Conservation (phyloP, 2,329 filamentous ascomycete genomes). For the Fusarium solani-melongenae region DNA sequence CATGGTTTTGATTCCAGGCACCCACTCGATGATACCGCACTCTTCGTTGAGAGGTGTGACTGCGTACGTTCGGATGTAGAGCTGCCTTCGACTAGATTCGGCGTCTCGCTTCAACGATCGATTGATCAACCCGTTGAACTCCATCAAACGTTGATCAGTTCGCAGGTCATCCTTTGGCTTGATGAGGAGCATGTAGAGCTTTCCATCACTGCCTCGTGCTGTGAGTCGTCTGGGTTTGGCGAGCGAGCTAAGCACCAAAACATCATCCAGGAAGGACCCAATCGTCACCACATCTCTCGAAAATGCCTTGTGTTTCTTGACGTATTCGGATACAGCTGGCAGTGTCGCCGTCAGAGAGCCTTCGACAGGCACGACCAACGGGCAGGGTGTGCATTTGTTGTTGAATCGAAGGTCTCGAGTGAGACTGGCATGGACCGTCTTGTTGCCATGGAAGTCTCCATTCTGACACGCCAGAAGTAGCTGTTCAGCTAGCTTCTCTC, state of each 20-base stretch:
- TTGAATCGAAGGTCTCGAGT: slow-evolving; percentile 84
- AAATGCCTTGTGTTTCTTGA: slow-evolving; percentile 86
- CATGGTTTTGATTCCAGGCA: slow-evolving; percentile 93
- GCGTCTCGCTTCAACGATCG: slow-evolving; percentile 90
- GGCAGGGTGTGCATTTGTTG: slow-evolving; percentile 83
- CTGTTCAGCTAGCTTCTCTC: slow-evolving; percentile 85
- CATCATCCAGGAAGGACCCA: slow-evolving; percentile 83
- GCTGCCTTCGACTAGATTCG: slow-evolving; percentile 86
- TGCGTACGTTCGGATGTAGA: slow-evolving; percentile 97
- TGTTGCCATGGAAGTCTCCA: slow-evolving; percentile 76
- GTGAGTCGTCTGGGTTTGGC: slow-evolving; percentile 92
- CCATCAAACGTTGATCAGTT: slow-evolving; percentile 98
- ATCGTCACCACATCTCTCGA: slow-evolving; percentile 88
- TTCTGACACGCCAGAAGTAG: slow-evolving; percentile 84
- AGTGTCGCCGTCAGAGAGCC: slow-evolving; percentile 84
- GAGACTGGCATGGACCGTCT: slow-evolving; percentile 76
- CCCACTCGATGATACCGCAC: slow-evolving; percentile 98
- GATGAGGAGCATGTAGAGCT: slow-evolving; percentile 88
- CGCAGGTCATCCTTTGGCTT: slow-evolving; percentile 98
- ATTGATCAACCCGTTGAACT: slow-evolving; percentile 99
- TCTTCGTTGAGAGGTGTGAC: slow-evolving; percentile 98
- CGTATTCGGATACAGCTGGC: slow-evolving; percentile 77
- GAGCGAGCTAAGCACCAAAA: slow-evolving; percentile 88
- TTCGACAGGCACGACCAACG: slow-evolving; percentile 90
- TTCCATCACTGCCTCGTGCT: slow-evolving; percentile 88